A percentile compares a stretch with the other conserved stretches of the same genome.
These are phyloP conservation scores for Penicillium bovifimosum DNA, from an alignment of 495 filamentous ascomycete species.

Conservation along the genomic window DNA sequence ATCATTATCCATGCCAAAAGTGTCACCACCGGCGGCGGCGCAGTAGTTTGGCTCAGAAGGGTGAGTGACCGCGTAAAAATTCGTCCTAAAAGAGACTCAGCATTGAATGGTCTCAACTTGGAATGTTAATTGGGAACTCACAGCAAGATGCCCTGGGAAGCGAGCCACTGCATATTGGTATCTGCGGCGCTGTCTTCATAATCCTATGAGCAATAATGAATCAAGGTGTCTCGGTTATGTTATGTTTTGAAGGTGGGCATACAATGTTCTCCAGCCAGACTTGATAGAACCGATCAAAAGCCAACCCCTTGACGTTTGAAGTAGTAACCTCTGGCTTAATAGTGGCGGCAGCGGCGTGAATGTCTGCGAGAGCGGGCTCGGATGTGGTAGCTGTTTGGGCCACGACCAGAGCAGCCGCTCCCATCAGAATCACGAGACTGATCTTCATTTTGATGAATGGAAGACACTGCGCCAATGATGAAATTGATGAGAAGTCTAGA, in stretches of 20 bases:
- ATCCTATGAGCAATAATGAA: conserved; percentile 37
- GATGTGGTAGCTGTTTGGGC: conserved; percentile 25
- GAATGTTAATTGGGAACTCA: neutral
- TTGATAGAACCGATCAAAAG: conserved; percentile 60
- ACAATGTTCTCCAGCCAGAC: conserved; percentile 74
- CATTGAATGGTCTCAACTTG: neutral
- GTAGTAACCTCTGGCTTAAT: conserved; percentile 41
- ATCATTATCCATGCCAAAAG: conserved; percentile 66
- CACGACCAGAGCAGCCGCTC: conserved; percentile 15
- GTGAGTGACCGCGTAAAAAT: conserved; percentile 59
- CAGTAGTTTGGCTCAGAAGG: conserved; percentile 70
- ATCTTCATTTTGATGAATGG: conserved; percentile 23
- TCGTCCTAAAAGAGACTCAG: conserved; percentile 29
- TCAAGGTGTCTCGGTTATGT: conserved; percentile 22
- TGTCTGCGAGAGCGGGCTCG: conserved; percentile 26
- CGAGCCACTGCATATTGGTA: conserved; percentile 50
- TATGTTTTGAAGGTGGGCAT: conserved; percentile 28
- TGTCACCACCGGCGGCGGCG: conserved; percentile 56
- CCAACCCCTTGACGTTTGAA: conserved; percentile 54
- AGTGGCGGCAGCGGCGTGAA: conserved; percentile 26
- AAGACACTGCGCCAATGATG: neutral
- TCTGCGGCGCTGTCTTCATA: conserved; percentile 46
- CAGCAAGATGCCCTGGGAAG: conserved; percentile 55
- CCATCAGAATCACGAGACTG: conserved; percentile 16
- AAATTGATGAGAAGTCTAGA: neutral